A percentile compares a stretch with the other conserved stretches of the same genome.
These are phyloP conservation scores for Penicillium arizonense DNA, from an alignment of 495 filamentous ascomycete species.

Conservation along the genomic window DNA sequence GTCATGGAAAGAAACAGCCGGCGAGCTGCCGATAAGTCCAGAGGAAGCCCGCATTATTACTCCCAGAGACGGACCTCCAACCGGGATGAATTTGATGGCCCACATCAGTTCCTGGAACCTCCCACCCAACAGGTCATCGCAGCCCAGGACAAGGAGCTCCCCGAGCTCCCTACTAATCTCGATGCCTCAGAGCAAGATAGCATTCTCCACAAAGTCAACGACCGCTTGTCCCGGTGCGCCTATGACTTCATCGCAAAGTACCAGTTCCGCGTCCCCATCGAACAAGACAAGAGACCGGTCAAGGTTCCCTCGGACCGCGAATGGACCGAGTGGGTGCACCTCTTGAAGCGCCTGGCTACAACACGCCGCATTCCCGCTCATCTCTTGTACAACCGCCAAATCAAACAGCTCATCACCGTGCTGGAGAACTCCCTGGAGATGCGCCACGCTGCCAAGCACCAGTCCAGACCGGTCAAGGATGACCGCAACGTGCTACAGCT, in stretches of 20 bases:
- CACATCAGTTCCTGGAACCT: slow-evolving; percentile 71
- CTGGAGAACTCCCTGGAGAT: slow-evolving; percentile 83
- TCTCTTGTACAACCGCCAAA: slow-evolving; percentile 83
- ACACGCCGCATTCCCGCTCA: slow-evolving; percentile 80
- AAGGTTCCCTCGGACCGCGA: slow-evolving; percentile 77
- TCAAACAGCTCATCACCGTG: slow-evolving; percentile 82
- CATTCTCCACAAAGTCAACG: slow-evolving; percentile 76
- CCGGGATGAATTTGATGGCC: slow-evolving; percentile 86
- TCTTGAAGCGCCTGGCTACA: slow-evolving; percentile 80
- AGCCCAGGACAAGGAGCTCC: slow-evolving; percentile 74
- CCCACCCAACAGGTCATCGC: slow-evolving; percentile 64
- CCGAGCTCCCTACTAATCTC: slow-evolving; percentile 78
- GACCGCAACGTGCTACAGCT: slow-evolving; percentile 86
- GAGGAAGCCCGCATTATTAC: slow-evolving; percentile 51
- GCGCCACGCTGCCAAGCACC: slow-evolving; percentile 80
- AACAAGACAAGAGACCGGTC: slow-evolving; percentile 75
- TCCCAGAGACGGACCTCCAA: slow-evolving; percentile 73
- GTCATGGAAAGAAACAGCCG: slow-evolving; percentile 40
- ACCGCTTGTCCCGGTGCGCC: slow-evolving; percentile 77
- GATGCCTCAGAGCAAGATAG: slow-evolving; percentile 80
- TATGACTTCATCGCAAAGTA: slow-evolving; percentile 89
- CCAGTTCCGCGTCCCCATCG: slow-evolving; percentile 82
- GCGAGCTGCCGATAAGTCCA: slow-evolving; percentile 42
- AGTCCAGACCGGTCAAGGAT: slow-evolving; percentile 81
- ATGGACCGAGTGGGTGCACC: slow-evolving; percentile 91